Evolutionary conservation across 1,284 basidiomycete genomes (phyloP).

Genomic region (Laetiporus sulphureus): DNA sequence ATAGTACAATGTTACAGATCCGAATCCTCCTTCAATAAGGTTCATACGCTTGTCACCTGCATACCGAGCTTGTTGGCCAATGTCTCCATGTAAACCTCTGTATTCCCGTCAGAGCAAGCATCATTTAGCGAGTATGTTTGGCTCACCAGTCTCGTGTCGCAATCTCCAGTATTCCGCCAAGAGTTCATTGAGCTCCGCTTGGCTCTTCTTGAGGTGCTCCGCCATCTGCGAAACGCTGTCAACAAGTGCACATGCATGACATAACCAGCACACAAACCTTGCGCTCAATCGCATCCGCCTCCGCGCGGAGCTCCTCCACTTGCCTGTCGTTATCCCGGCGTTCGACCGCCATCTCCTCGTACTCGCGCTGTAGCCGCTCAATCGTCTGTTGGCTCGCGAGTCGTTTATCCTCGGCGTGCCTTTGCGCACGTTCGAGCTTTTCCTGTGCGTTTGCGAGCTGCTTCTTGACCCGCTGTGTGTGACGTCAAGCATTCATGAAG

Average conservation of each 20-base stretch:
- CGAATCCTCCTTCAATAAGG: not conserved
- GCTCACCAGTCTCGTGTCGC: slow-evolving; percentile 68
- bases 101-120: slow-evolving; percentile 2
- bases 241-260: not conserved
- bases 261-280: slow-evolving; percentile 36
- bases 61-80: slow-evolving; percentile 56
- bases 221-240: slow-evolving; percentile 46
- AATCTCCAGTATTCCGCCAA: slow-evolving; percentile 76
- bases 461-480: slow-evolving; percentile 58
- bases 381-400: slow-evolving; percentile 60
- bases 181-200: slow-evolving; percentile 70
- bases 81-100: slow-evolving; percentile 79
- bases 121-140: not conserved
- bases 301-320: slow-evolving; percentile 63
- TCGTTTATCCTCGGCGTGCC: slow-evolving; percentile 71
- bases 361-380: slow-evolving; percentile 67
- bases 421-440: slow-evolving; percentile 68
- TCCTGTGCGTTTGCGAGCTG: slow-evolving; percentile 73
- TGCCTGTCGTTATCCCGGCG: slow-evolving; percentile 70
- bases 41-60: slow-evolving; percentile 24
- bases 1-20: not conserved
- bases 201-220: slow-evolving; percentile 65
- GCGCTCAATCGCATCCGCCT: slow-evolving; percentile 57
- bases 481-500: not conserved
- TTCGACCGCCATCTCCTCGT: slow-evolving; percentile 68